Evolutionary conservation across 2,329 filamentous ascomycete species (phyloP).

Genomic region (Corynespora cassiicola): DNA sequence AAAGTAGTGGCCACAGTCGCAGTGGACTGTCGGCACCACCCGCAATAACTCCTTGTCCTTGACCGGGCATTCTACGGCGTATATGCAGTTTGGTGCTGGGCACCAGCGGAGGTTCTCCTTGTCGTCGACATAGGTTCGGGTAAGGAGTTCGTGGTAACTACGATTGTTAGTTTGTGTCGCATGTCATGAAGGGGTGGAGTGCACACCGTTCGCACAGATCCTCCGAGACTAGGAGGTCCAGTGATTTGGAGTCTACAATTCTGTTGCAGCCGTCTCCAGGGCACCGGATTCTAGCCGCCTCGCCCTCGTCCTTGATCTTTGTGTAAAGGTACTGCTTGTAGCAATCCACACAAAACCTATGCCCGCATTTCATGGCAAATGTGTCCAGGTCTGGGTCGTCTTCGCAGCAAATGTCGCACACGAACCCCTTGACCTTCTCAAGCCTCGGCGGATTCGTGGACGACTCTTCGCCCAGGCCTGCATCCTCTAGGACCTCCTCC

Average conservation of each 20-base stretch:
- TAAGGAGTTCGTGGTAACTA: slow-evolving; percentile 85
- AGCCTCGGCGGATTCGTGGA: slow-evolving; percentile 65
- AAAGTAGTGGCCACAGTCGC: slow-evolving; percentile 83
- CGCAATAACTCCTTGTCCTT: slow-evolving; percentile 86
- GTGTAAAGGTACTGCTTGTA: slow-evolving; percentile 89
- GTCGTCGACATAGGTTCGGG: slow-evolving; percentile 95
- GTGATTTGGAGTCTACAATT: slow-evolving; percentile 87
- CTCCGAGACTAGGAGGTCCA: slow-evolving; percentile 74
- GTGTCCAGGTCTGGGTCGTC: slow-evolving; percentile 78
- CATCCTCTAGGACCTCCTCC: slow-evolving; percentile 79
- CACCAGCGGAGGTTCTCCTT: slow-evolving; percentile 97
- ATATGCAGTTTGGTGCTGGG: slow-evolving; percentile 94
- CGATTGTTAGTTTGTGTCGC: slow-evolving; percentile 17
- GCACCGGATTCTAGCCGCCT: slow-evolving; percentile 93
- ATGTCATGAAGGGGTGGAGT: neutral
- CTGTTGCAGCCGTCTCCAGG: slow-evolving; percentile 85
- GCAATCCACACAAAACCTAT: slow-evolving; percentile 91
- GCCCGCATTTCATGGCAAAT: slow-evolving; percentile 94
- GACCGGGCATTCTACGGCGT: slow-evolving; percentile 85
- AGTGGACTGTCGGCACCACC: slow-evolving; percentile 89
- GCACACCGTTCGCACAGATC: slow-evolving; percentile 62
- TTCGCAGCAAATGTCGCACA: slow-evolving; percentile 96
- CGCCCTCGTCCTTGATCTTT: slow-evolving; percentile 94
- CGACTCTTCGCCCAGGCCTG: slow-evolving; percentile 71
- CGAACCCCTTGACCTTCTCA: slow-evolving; percentile 75